Conservation (phyloP, 2,329 filamentous ascomycete species). For the Diaporthe eres region DNA sequence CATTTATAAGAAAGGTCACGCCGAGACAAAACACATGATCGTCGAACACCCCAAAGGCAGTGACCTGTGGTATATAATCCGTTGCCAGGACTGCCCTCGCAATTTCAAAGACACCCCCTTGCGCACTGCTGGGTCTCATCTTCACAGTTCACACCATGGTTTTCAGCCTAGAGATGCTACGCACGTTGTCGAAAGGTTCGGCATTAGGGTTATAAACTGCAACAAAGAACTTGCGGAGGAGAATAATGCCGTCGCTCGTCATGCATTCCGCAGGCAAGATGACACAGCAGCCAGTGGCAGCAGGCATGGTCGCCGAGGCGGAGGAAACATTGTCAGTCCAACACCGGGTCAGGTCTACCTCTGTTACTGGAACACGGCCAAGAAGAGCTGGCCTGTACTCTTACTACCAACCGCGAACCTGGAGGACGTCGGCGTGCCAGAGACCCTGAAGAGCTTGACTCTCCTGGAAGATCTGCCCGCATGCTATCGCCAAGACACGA, state of each 20-base stretch:
- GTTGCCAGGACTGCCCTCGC: conserved; percentile 13
- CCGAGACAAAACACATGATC: conserved; percentile 24
- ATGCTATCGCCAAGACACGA: background rate
- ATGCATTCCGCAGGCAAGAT: background rate
- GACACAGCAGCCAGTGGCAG: conserved; percentile 1
- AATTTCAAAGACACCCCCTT: conserved; percentile 3
- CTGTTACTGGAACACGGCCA: background rate
- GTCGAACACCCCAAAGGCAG: conserved; percentile 2
- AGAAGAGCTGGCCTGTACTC: conserved; percentile 10
- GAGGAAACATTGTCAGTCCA: background rate
- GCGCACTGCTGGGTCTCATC: background rate
- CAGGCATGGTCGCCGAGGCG: background rate
- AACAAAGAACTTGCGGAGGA: background rate
- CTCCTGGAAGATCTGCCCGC: background rate
- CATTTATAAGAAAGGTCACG: background rate
- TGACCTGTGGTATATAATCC: background rate
- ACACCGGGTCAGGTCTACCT: conserved; percentile 15
- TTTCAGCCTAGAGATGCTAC: background rate
- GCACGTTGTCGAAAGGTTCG: background rate
- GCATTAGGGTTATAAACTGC: background rate
- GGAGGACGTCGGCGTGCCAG: conserved; percentile 11
- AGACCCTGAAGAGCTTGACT: background rate
- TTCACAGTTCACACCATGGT: background rate
- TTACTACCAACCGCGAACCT: conserved; percentile 2
- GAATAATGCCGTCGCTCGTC: conserved; percentile 8